phyloP scores from a whole-genome alignment of 495 filamentous ascomycete genomes.

The Filosporella fistucella region DNA sequence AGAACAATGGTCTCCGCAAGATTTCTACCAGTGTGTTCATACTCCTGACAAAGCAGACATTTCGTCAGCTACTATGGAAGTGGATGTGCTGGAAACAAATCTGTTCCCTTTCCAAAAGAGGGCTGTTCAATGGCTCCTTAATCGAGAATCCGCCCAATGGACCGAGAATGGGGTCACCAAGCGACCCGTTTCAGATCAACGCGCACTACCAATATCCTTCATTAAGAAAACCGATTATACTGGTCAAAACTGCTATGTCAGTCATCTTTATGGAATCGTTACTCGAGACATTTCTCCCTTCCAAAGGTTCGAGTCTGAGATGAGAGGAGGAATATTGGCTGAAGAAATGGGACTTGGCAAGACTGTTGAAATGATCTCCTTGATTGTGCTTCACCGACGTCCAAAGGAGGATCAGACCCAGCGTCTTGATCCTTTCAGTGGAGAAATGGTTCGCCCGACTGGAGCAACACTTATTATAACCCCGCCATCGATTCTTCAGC shows the following conservation, averaged over 20 bases:
- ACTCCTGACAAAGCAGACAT: conserved; percentile 15
- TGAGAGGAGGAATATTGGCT: conserved; percentile 70
- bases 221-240: conserved; percentile 31
- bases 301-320: conserved; percentile 28
- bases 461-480: conserved; percentile 82
- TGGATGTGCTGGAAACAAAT: conserved; percentile 9
- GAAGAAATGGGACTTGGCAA: conserved; percentile 98
- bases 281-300: conserved; percentile 48
- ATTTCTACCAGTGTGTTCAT: conserved; percentile 26
- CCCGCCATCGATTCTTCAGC: conserved; percentile 72
- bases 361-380: conserved; percentile 80
- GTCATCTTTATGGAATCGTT: conserved; percentile 59
- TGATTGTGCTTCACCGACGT: conserved; percentile 62
- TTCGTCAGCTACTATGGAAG: conserved; percentile 5
- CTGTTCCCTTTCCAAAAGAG: conserved; percentile 71
- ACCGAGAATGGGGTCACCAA: conserved; percentile 32
- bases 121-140: conserved; percentile 65
- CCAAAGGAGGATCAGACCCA: conserved; percentile 10
- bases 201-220: conserved; percentile 25
- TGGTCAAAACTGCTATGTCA: conserved; percentile 51
- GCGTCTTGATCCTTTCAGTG: conserved; percentile 26
- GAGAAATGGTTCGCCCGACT: conserved; percentile 36
- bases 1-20: conserved; percentile 20
- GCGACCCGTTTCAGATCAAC: conserved; percentile 27
- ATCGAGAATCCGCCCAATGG: conserved; percentile 41